Percentiles rank a stretch among this genome's conserved stretches.
Evolutionary conservation across 1,139 yeast genomes (phyloP).

Genomic region (Hemisphaericaspora xylofermentans): DNA sequence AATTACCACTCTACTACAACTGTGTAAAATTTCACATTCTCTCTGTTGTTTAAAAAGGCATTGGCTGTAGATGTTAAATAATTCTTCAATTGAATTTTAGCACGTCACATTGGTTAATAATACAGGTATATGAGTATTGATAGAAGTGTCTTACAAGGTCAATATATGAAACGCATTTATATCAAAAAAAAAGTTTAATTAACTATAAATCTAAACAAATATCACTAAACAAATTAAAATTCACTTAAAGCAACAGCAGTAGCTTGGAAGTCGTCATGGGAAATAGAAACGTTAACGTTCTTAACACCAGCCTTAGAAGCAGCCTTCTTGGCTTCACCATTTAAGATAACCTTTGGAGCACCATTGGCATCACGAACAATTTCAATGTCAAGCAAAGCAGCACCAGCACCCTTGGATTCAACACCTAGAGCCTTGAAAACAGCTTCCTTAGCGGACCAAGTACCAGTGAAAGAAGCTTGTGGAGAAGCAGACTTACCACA

Average conservation of each 20-base stretch:
- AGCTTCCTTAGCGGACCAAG: conserved; percentile 99
- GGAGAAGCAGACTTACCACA: conserved; percentile 73
- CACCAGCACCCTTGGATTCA: conserved; percentile 91
- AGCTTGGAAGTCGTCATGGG: conserved; percentile 96
- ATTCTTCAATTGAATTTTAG: too few relatives aligned
- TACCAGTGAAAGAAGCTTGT: conserved; percentile 91
- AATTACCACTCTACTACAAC: too few relatives aligned
- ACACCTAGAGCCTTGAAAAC: conserved; percentile 94
- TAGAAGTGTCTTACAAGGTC: too few relatives aligned
- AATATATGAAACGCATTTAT: too few relatives aligned
- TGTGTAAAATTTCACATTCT: too few relatives aligned
- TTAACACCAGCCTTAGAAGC: conserved; percentile 72
- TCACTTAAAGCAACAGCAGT: conserved; percentile 95
- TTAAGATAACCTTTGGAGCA: conserved; percentile 76
- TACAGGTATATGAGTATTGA: too few relatives aligned
- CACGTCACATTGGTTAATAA: too few relatives aligned
- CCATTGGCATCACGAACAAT: conserved; percentile 73
- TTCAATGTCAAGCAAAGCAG: conserved; percentile 87
- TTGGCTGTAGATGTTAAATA: not conserved
- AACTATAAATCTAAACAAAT: not conserved
- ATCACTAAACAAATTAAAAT: conserved; percentile 26
- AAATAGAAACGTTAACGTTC: conserved; percentile 79
- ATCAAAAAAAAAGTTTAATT: too few relatives aligned
- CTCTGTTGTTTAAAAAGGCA: too few relatives aligned
- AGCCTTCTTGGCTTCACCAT: conserved; percentile 73